Evolutionary conservation across 495 filamentous ascomycete species (phyloP).

Genomic region (Talaromyces thailandensis): DNA sequence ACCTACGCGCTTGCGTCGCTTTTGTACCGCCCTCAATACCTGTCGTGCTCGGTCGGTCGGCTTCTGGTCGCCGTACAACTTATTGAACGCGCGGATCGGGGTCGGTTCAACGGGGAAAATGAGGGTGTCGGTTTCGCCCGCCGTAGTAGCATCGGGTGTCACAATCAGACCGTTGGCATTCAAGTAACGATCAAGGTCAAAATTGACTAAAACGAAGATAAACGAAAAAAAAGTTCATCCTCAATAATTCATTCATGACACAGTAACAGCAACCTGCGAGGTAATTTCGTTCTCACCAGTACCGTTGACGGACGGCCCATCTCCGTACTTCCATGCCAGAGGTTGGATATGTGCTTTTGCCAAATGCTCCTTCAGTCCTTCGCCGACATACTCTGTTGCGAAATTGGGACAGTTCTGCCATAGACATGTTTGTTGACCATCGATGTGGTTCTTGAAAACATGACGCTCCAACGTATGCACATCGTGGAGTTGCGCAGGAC

Average conservation of each 20-base stretch:
- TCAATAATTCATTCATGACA: conserved; percentile 5
- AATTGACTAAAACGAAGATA: not conserved
- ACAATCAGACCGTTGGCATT: conserved; percentile 11
- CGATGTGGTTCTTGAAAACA: conserved; percentile 45
- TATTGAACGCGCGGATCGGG: conserved; percentile 28
- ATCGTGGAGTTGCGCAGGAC: conserved; percentile 66
- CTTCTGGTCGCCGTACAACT: conserved; percentile 27
- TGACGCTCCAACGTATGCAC: conserved; percentile 61
- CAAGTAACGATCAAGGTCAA: conserved; percentile 8
- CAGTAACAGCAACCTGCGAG: conserved; percentile 5
- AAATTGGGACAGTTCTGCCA: conserved; percentile 24
- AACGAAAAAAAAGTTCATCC: not conserved
- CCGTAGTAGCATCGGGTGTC: conserved; percentile 14
- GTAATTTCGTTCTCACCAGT: conserved; percentile 33
- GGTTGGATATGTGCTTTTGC: conserved; percentile 48
- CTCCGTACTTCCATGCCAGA: conserved; percentile 55
- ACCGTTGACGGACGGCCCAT: conserved; percentile 46
- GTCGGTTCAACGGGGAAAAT: conserved; percentile 25
- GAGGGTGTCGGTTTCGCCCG: conserved; percentile 19
- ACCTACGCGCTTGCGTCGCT: conserved; percentile 38
- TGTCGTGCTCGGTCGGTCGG: conserved; percentile 29
- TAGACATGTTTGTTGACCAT: conserved; percentile 21
- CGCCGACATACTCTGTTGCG: conserved; percentile 16
- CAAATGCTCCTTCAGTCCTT: conserved; percentile 51
- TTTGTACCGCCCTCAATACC: conserved; percentile 26